Evolutionary conservation across 306 rosid genomes (phyloP), one percentile per base, ranked within the genome.

Genomic region (Mimosa bimucronata): DNA sequence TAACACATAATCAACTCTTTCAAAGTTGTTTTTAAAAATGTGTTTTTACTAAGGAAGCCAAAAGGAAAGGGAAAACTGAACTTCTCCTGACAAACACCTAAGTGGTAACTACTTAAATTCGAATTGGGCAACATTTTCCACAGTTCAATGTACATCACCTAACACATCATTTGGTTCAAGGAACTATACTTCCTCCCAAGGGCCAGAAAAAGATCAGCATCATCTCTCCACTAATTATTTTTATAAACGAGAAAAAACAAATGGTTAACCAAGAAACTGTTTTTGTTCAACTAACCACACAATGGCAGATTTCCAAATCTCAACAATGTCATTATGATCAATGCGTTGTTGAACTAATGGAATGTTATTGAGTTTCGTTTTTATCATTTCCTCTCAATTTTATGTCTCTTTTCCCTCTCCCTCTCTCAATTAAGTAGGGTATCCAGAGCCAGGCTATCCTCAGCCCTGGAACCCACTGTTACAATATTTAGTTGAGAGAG

Each of bases 221-320:
- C 26, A 28, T 52, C 40, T 52, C 74, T 71, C 72, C 7, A 67
- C 41, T 12, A 55, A 66, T 77, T 71, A 9, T 26, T 42, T 15
- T 57, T 48, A 7, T 44, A 53, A 57, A 73, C 79, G 58, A 74
- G 78, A 29, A 77, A 73, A 8, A 31, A 34, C 71, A 30, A 80
- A 7, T 8, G 6, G 44, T 66, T 60, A 66, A 61, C 55, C 10
- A 45, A 40, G 41, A n/a, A 28, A 70, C 46, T 29, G 66, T 16
- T 28, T 84, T 41, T 44, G 21, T 55, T 21, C 62, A 55, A 66
- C 69, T 19, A 69, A 25, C 29, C 44, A 71, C 75, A 78, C 68
- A 77, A 74, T 81, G 48, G 5, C 38, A 58, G n/a, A 62, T 60
- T 74, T 82, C n/a, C 11, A 72, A 80, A 58, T 58, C 66, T 25